Conservation (phyloP, 495 filamentous ascomycete genomes). For the Neurospora sp. region DNA sequence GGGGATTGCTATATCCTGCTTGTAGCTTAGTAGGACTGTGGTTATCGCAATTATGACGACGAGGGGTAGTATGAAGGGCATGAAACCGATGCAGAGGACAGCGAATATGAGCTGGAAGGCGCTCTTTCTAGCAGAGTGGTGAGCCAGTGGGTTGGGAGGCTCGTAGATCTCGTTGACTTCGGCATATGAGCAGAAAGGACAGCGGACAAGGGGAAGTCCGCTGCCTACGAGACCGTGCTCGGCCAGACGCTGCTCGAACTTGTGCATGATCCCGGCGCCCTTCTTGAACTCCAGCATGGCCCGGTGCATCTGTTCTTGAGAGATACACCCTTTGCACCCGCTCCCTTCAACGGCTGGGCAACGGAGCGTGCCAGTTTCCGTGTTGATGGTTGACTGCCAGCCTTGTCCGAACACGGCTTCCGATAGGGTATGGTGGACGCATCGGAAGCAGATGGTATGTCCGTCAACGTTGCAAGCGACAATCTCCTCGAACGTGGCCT, state of each 20-base stretch:
- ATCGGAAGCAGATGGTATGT: constrained; percentile 81
- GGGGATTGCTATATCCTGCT: constrained; percentile 22
- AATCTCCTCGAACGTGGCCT: constrained; percentile 71
- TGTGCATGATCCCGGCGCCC: constrained; percentile 56
- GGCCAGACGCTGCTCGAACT: constrained; percentile 67
- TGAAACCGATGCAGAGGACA: constrained; percentile 29
- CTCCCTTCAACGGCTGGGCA: constrained; percentile 64
- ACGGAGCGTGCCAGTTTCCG: constrained; percentile 57
- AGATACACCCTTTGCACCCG: constrained; percentile 67
- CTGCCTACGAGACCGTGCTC: constrained; percentile 62
- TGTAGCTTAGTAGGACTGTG: constrained; percentile 28
- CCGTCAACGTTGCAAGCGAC: constrained; percentile 59
- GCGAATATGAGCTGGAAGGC: constrained; percentile 36
- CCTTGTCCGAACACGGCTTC: constrained; percentile 91
- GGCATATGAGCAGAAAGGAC: constrained; percentile 85
- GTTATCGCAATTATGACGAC: constrained; percentile 24
- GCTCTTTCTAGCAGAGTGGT: background rate
- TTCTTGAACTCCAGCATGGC: constrained; percentile 59
- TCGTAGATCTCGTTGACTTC: constrained; percentile 75
- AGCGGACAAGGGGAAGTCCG: constrained; percentile 65
- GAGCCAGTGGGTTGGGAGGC: constrained; percentile 25
- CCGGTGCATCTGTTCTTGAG: constrained; percentile 53
- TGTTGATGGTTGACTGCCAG: constrained; percentile 71
- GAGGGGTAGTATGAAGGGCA: constrained; percentile 42
- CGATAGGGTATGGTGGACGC: constrained; percentile 64